Conservation (phyloP, 75 land plant genomes). For the Picea glauca region DNA sequence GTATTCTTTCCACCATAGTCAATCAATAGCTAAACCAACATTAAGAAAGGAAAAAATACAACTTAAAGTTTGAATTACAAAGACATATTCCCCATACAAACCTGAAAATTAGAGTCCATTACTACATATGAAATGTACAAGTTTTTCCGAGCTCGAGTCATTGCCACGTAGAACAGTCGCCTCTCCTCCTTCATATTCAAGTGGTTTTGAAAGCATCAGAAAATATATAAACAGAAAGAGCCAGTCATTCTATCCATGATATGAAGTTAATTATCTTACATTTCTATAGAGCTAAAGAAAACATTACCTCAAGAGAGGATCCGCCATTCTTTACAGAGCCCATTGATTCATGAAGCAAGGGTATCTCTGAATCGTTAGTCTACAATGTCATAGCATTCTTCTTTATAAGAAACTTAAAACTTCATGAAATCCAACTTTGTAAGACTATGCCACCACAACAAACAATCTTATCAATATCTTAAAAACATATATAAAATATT, state of each 20-base stretch:
- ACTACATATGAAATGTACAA: conserved; percentile 70
- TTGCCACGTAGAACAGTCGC: conserved; percentile 88
- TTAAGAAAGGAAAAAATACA: not conserved
- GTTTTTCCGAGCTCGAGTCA: conserved; percentile 95
- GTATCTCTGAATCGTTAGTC: conserved; percentile 95
- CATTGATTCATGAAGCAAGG: conserved; percentile 77
- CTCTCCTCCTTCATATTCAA: conserved; percentile 78
- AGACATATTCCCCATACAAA: conserved; percentile 10
- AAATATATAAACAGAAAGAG: not conserved
- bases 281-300: not conserved
- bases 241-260: not conserved
- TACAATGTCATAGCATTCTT: conserved; percentile 10
- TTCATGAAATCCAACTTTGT: too few relatives aligned
- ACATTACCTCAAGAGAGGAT: conserved; percentile 65
- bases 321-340: conserved; percentile 49
- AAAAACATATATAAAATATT: too few relatives aligned
- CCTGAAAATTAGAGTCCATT: conserved; percentile 84
- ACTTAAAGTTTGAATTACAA: not conserved
- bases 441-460: too few relatives aligned
- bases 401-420: too few relatives aligned
- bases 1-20: not conserved
- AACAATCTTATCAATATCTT: too few relatives aligned
- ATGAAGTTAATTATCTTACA: not conserved
- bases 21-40: not conserved
- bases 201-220: not conserved